phyloP scores from a whole-genome alignment of 169 alveolate species.

The Plasmodium berghei region DNA sequence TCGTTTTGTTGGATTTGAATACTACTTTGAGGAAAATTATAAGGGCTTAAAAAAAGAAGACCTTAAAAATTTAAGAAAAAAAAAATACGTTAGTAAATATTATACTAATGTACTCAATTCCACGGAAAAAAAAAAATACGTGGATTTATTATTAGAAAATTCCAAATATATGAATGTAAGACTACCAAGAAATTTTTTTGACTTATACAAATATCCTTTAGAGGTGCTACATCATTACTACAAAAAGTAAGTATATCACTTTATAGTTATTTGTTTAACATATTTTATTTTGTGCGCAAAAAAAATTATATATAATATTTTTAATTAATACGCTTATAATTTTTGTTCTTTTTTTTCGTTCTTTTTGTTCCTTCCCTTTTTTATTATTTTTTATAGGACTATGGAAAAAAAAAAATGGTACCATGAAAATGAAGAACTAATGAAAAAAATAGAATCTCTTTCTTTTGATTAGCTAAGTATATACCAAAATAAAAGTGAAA shows the following conservation, averaged over 20 bases:
- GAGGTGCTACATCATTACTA: constrained; percentile 40
- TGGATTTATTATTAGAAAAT: constrained; percentile 55
- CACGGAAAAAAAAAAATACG: constrained; percentile 41
- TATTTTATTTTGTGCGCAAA: too few relatives aligned
- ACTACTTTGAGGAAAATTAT: constrained; percentile 69
- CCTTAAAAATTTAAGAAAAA: constrained; percentile 33
- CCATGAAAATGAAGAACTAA: constrained; percentile 70
- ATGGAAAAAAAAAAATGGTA: constrained; percentile 76
- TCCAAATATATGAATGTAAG: constrained; percentile 70
- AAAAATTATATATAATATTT: too few relatives aligned
- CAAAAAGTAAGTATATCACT: constrained; percentile 40
- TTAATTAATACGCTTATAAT: too few relatives aligned
- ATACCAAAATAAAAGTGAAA: not conserved
- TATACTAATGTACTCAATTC: constrained; percentile 42
- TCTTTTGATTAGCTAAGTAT: constrained; percentile 28
- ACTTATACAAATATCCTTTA: constrained; percentile 53
- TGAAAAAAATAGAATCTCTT: constrained; percentile 70
- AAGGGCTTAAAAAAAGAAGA: constrained; percentile 56
- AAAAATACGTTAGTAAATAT: constrained; percentile 65
- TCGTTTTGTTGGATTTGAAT: constrained; percentile 69
- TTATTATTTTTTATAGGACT: constrained; percentile 33
- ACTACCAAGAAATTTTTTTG: constrained; percentile 45
- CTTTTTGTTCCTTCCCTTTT: not conserved
- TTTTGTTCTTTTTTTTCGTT: not conserved
- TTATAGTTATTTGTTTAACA: not conserved